Evolutionary conservation across 768 basidiomycete species (phyloP).

Genomic region (Tylopilus sp.): DNA sequence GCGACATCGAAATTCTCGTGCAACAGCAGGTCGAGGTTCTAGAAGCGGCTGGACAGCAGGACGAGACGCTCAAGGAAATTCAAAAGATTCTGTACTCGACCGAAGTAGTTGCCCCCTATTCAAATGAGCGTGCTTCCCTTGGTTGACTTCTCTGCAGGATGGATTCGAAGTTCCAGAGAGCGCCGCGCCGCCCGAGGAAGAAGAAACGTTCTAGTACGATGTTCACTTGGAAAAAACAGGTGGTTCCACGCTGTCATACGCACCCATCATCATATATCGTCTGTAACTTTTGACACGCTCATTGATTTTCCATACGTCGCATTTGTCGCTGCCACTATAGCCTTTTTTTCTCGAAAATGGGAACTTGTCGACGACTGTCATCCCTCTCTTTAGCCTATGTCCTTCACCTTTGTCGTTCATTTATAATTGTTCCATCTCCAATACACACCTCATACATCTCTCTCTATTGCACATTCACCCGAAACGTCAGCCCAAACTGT

Average conservation of each 20-base stretch:
- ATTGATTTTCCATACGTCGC: conserved; percentile 10
- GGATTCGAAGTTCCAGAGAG: conserved; percentile 89
- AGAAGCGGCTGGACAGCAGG: conserved; percentile 55
- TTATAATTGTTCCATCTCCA: conserved; percentile 27
- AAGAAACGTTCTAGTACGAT: conserved; percentile 65
- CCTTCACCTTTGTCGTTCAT: conserved; percentile 15
- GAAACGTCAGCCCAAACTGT: conserved; percentile 2
- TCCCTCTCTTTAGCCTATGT: conserved; percentile 18
- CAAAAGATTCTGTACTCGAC: conserved; percentile 94
- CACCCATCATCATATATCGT: background rate
- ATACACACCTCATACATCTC: conserved; percentile 22
- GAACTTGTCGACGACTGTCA: background rate
- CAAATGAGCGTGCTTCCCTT: background rate
- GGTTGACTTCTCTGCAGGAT: conserved; percentile 50
- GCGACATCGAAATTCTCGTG: conserved; percentile 93
- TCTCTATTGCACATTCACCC: background rate
- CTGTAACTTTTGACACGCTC: conserved; percentile 16
- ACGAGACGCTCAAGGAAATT: conserved; percentile 66
- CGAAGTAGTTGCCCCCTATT: conserved; percentile 57
- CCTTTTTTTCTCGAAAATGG: conserved; percentile 11
- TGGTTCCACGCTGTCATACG: conserved; percentile 9
- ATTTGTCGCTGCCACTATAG: conserved; percentile 4
- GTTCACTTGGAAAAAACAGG: conserved; percentile 5
- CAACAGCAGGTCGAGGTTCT: conserved; percentile 71
- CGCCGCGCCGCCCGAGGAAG: conserved; percentile 58